Evolutionary conservation across 225 moss, liverwort and hornwort species (phyloP).

Genomic region (Rhytidiadelphus loreus): DNA sequence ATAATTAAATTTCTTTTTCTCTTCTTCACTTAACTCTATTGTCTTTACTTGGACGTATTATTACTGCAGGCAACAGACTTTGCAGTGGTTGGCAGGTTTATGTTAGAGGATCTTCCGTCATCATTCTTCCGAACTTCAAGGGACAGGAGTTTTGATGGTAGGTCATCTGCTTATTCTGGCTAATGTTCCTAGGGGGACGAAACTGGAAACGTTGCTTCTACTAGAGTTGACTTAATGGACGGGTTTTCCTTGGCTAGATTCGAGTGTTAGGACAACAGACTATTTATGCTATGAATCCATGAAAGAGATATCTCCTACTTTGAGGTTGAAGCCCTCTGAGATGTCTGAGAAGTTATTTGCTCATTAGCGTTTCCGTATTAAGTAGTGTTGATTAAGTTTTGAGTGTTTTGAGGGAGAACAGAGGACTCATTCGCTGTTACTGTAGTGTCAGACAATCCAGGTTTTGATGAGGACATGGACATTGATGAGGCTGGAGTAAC

Average conservation of each 20-base stretch:
- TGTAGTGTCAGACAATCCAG: slow-evolving; percentile 53
- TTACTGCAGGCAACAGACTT: slow-evolving; percentile 71
- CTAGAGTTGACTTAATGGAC: background rate
- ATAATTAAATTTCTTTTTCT: background rate
- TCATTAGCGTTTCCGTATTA: background rate
- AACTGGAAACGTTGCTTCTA: background rate
- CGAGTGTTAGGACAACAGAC: background rate
- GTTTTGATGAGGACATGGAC: slow-evolving; percentile 90
- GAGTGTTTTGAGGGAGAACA: slow-evolving; percentile 8
- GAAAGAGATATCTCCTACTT: background rate
- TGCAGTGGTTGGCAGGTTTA: slow-evolving; percentile 62
- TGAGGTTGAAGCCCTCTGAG: background rate
- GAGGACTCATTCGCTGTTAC: slow-evolving; percentile 13
- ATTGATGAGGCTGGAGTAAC: slow-evolving; percentile 51
- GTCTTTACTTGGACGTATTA: background rate
- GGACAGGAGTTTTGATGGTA: slow-evolving; percentile 32
- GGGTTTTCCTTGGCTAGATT: background rate
- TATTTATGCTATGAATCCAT: background rate
- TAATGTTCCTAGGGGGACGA: background rate
- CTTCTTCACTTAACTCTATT: background rate
- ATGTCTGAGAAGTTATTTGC: background rate
- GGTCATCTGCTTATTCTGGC: slow-evolving; percentile 9
- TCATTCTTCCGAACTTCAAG: slow-evolving; percentile 41
- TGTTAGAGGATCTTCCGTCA: slow-evolving; percentile 83
- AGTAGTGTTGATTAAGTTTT: slow-evolving; percentile 5